Base-by-base conservation (phyloP, 805 yeast species). In the Yarrowia sp. region DNA sequence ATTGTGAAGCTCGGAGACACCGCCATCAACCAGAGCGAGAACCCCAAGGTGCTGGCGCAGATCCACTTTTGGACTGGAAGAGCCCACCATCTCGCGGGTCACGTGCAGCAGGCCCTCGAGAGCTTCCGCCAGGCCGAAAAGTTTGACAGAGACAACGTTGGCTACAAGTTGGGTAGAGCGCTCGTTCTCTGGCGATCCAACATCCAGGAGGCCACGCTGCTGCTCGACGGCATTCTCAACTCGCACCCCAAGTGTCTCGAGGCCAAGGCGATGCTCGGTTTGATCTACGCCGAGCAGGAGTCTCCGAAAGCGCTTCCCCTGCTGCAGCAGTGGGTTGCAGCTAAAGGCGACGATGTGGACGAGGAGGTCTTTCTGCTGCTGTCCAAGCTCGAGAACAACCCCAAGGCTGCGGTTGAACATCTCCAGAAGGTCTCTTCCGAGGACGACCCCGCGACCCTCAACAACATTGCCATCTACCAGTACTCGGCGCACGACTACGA, bases 21-120 rank as follows among this genome's bases (percentile, higher is more conserved):
- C 42, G 82, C 86, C 5, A 72, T 82, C 14, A 71, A 79, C 12
- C 67, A 70, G 25, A 68, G 78, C 0, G 74, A 72, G 21, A 68
- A 74, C 21, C 74, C 84, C 0, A 63, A 78, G 3, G 72, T 85
- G 2, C 69, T 77, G 21, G 81, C 88, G 31, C 92, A 87, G 65
- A 84, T 90, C 1, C 73, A 81, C 53, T 88, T 88, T 68, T 94
- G 97, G 98, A 78, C 85, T 62, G 99, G 90, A 3, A 81, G 98
- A 72, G 85, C 88, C 16, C 78, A 82, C 55, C 92, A 86, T 67
- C 78, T 78, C 6, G 71, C 80, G 25, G 74, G 77, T 1, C 89
- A 91, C 68, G 83, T 78, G 69, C 81, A 83, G n/a, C 81, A 81
- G 63, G 86, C 98, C 0, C 88, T 89, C 68, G 81, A 80, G 62